Base-by-base conservation (phyloP, 768 basidiomycete genomes). In the Termitomyces eurrhizus region DNA sequence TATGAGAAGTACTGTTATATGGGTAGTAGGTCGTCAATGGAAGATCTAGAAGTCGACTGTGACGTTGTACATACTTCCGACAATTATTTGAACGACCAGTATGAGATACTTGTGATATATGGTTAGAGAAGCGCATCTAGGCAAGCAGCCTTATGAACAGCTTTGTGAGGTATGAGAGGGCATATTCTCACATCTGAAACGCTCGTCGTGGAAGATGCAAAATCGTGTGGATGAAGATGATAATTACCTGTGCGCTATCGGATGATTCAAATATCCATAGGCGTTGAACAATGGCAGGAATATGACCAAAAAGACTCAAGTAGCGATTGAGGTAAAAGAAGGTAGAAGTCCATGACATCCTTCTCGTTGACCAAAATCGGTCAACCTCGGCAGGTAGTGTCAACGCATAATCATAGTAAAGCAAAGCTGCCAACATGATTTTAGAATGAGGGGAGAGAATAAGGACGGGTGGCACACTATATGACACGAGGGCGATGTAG, bases 1-100 rank as follows among this genome's bases (percentile, higher is more conserved):
- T 21, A 11, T 45, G 9, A 45, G 21, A 11, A 45, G 44, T 21
- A 45, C 44, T 45, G 44, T 12, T 21, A 21, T 18, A 8, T 18
- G 62, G 29, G 29, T 21, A 21, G 21, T 21, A 21, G 21, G 21
- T 48, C 12, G 37, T 26, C 18, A n/a, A 14, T 26, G n/a, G 2
- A 14, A 1, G 2, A n/a, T 52, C 21, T 13, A 2, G 18, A 18
- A 9, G 36, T 13, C 0, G 18, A 26, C 3, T 2, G 2, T 18
- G 14, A 49, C 12, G 7, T 48, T 35, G 33, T 3, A 71, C 75
- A 45, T 57, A 76, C 78, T 56, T 4, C 73, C 76, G 16, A 78
- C 74, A 37, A 77, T 60, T 5, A 72, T 60, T 60, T 80, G 78
- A 9, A 75, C 67, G 3, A 67, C 45, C 13, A 79, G 68, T 26